Evolutionary conservation across 148 eudicot species (phyloP), one percentile per base, ranked within the genome.

Genomic region (Heliosperma pusillum): DNA sequence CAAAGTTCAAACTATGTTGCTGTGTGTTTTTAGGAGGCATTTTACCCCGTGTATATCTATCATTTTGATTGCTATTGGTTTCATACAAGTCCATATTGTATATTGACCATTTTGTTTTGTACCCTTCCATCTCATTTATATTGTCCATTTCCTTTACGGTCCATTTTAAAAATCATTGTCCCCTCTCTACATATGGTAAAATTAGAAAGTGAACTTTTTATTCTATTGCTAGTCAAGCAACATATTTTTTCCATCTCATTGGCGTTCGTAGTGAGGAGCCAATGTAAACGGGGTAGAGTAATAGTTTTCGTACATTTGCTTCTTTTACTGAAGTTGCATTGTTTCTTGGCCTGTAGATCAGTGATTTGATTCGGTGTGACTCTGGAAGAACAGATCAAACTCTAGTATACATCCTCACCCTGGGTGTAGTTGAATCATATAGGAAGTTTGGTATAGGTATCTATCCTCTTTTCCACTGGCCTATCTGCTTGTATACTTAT

Each of bases 361-460:
- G 85, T 81, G 98, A 95, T 82, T 82, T 92, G 75, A 73, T 92
- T 47, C 88, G 92, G 74, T 83, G 82, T 80, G 94, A 92, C 78
- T 47, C 89, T 9, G 78, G 88, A 78, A 84, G 78, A 74, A 78
- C 87, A 67, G 91, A 90, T 70, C 97, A 89, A 81, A 87, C 87
- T 64, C 84, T 92, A 57, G 85, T 91, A 76, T 95, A 95, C 76
- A 89, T 95, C 73, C 85, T 92, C 79, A 95, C 99, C 53, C 83
- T 95, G 79, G 99, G 97, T 69, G 99, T 95, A 27, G 90, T 87
- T 77, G 96, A 90, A 76, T 83, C 97, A 76, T 88, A 92, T 76
- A 87, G 99, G 82, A 95, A 92, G 82, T 85, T 89, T 63, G 97
- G 99, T 76, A 84, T 92, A 82, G 99, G 99, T 90, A 84, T 66